Evolutionary conservation across 148 eudicot genomes (phyloP).

Genomic region (Cornus kousa): DNA sequence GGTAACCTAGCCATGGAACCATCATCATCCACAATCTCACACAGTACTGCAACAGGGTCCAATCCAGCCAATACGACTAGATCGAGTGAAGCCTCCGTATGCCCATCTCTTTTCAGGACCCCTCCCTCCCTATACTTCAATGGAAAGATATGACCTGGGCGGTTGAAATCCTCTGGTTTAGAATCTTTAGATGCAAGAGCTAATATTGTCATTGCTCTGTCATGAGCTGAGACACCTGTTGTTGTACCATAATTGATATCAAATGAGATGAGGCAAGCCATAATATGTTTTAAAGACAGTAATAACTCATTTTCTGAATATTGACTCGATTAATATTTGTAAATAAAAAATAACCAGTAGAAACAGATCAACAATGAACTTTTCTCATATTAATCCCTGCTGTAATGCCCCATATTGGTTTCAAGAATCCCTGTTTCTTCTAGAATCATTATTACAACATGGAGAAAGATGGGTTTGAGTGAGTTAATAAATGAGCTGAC

Average conservation of each 20-base stretch:
- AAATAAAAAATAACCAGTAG: neutral
- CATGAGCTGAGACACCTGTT: slow-evolving; percentile 74
- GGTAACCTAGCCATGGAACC: slow-evolving; percentile 90
- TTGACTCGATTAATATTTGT: neutral
- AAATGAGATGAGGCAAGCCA: neutral
- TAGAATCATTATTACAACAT: neutral
- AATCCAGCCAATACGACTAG: slow-evolving; percentile 69
- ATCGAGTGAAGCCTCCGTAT: slow-evolving; percentile 81
- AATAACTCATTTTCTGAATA: slow-evolving; percentile 5
- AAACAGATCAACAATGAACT: neutral
- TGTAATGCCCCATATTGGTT: neutral
- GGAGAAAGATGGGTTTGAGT: slow-evolving; percentile 1
- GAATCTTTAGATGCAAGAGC: slow-evolving; percentile 70
- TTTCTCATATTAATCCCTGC: neutral
- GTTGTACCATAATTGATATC: slow-evolving; percentile 47
- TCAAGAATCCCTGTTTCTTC: neutral
- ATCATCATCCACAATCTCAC: slow-evolving; percentile 88
- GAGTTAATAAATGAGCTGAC: neutral
- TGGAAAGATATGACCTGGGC: slow-evolving; percentile 84
- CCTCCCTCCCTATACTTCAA: slow-evolving; percentile 76
- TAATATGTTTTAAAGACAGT: neutral
- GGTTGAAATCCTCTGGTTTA: slow-evolving; percentile 71
- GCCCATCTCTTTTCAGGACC: slow-evolving; percentile 77
- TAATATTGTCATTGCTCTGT: slow-evolving; percentile 57
- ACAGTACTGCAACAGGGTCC: slow-evolving; percentile 62